These are phyloP conservation scores for Cladochytrium tenue DNA, from an alignment of 371 early-diverging fungal species.

Conservation along the genomic window DNA sequence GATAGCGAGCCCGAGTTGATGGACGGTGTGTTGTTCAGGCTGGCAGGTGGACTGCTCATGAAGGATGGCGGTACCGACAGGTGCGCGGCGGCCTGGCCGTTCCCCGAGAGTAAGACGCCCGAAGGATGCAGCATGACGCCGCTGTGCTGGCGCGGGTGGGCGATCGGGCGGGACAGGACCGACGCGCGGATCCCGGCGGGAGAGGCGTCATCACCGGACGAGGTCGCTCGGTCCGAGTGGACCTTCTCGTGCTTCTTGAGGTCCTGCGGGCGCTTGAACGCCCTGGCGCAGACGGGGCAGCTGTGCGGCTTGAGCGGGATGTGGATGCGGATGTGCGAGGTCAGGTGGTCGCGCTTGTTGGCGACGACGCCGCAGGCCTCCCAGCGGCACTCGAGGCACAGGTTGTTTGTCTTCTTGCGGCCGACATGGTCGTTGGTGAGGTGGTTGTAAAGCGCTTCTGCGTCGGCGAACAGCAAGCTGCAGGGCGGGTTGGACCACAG, in stretches of 20 bases:
- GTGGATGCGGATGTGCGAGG: slow-evolving; percentile 88
- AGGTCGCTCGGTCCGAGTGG: slow-evolving; percentile 52
- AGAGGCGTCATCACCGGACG: no score
- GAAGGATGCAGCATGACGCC: no score
- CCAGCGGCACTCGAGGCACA: slow-evolving; percentile 88
- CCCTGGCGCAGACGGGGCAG: slow-evolving; percentile 76
- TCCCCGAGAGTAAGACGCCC: no score
- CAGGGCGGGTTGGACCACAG: slow-evolving; percentile 9
- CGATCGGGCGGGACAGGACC: no score
- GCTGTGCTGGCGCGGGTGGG: no score
- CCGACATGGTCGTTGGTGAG: slow-evolving; percentile 87
- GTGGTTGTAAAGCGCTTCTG: slow-evolving; percentile 81
- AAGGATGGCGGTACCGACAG: no score
- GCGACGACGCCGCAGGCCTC: slow-evolving; percentile 73
- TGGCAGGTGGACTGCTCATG: background rate
- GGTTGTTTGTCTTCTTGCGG: slow-evolving; percentile 82
- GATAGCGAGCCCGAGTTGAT: background rate
- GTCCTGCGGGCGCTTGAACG: slow-evolving; percentile 93
- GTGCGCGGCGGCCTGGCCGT: no score
- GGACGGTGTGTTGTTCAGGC: no score
- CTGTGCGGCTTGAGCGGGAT: slow-evolving; percentile 86
- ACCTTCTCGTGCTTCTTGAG: slow-evolving; percentile 89
- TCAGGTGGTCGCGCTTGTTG: slow-evolving; percentile 90
- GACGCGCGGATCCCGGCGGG: no score
- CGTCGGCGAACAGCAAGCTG: slow-evolving; percentile 59